phyloP scores from a whole-genome alignment of 768 basidiomycete genomes.

The Lentinula sp. region DNA sequence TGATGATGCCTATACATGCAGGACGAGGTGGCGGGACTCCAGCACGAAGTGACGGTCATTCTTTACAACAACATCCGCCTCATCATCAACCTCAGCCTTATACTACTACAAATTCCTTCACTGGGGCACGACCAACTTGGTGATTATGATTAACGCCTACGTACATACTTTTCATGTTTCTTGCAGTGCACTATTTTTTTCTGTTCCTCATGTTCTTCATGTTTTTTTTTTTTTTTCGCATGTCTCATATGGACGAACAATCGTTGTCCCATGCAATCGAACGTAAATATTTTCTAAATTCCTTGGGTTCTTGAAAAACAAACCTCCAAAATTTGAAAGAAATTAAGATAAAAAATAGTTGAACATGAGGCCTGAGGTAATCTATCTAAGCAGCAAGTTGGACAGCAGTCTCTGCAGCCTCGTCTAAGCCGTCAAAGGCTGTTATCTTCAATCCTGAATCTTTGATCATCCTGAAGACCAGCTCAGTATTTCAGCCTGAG shows the following conservation, averaged over 20 bases:
- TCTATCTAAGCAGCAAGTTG: constrained; percentile 50
- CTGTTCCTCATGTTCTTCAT: constrained; percentile 22
- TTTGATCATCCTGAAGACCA: constrained; percentile 72
- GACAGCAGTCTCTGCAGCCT: constrained; percentile 80
- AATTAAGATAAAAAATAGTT: neutral
- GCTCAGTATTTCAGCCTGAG: constrained; percentile 8
- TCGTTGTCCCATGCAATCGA: neutral
- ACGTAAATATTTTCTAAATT: neutral
- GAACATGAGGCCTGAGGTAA: neutral
- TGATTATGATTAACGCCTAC: neutral
- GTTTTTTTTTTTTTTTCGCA: constrained; percentile 1
- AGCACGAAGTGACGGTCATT: neutral
- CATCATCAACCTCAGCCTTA: constrained; percentile 2
- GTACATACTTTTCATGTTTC: neutral
- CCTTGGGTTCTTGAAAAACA: neutral
- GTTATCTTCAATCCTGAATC: constrained; percentile 90
- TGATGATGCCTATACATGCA: constrained; percentile 53
- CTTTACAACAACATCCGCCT: neutral
- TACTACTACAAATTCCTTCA: neutral
- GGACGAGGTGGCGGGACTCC: constrained; percentile 5
- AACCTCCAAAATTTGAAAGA: neutral
- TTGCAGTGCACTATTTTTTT: neutral
- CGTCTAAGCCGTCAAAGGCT: constrained; percentile 89
- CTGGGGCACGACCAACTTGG: neutral
- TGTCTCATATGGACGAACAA: constrained; percentile 1